phyloP scores from a whole-genome alignment of 78 protist species.

The Anaeramoeba flamelloides region DNA sequence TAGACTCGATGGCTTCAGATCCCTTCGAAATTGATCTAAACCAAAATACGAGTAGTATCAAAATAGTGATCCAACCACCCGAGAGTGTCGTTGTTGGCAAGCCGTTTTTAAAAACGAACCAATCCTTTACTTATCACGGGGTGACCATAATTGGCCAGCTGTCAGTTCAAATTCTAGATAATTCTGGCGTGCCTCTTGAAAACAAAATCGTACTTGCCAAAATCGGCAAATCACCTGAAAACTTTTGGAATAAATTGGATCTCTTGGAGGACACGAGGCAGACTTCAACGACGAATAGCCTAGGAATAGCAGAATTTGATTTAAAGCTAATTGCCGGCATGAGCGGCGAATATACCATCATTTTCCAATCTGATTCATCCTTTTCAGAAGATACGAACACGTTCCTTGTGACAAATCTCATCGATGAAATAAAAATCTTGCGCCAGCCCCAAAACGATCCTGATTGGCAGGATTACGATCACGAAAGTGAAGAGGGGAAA shows the following conservation, averaged over 20 bases:
- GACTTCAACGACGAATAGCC: neutral
- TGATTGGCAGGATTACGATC: too few relatives aligned
- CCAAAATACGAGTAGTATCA: neutral
- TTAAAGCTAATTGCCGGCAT: neutral
- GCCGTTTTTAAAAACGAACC: neutral
- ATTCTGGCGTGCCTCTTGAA: neutral
- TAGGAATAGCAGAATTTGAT: neutral
- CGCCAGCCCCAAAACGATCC: too few relatives aligned
- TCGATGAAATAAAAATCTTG: too few relatives aligned
- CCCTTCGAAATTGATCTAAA: neutral
- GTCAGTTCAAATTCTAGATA: neutral
- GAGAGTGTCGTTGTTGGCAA: neutral
- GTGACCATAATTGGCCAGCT: neutral
- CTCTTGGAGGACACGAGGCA: neutral
- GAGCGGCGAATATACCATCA: too few relatives aligned
- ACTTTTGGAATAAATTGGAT: neutral
- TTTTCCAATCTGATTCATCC: too few relatives aligned
- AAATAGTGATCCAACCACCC: neutral
- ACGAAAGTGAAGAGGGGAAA: too few relatives aligned
- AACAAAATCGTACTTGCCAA: neutral
- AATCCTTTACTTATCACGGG: neutral
- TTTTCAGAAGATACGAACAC: too few relatives aligned
- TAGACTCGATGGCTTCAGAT: neutral
- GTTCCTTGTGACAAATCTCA: too few relatives aligned
- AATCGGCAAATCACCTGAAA: neutral